Base-by-base conservation (phyloP, 768 basidiomycete species). In the Phylloporus sp. region DNA sequence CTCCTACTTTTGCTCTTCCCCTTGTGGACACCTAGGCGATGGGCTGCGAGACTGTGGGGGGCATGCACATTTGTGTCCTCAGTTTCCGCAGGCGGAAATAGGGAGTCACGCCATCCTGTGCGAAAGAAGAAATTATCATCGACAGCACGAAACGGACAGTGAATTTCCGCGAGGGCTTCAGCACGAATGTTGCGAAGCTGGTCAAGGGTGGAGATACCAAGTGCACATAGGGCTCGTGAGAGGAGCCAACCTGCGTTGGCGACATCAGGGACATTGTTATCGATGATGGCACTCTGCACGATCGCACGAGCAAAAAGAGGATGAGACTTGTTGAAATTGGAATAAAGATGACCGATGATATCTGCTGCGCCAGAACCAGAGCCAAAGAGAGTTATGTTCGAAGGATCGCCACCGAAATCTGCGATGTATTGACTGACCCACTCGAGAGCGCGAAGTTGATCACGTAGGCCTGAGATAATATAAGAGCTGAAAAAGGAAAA, bases 231-330 rank as follows among this genome's bases (percentile, higher is more conserved):
- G 28, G 82, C 70, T 20, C 84, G 77, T 12, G 81, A 82, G 39
- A 91, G 75, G 41, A 85, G 81, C 75, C 80, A 85, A 20, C 85
- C 85, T 5, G 83, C 84, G 31, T 74, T 73, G 20, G 73, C 67
- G 20, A 85, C 73, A 58, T 81, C 78, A 0, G 86, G 85, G 6
- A 86, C 66, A 53, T 75, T 81, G 49, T 77, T 73, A 22, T 89
- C 84, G 50, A 86, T 67, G 29, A 85, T 71, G 6, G 84, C 78
- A 47, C 84, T 87, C 63, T 91, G 88, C n/a, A 87, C 69, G 58
- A 91, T 85, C 10, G 85, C 84, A 12, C 86, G 86, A 51, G 81
- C 73, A 69, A 90, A 89, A 26, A 88, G 64, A 16, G 85, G 87
- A 3, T 68, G 63, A 2, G 67, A 65, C 32, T 82, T 76, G 68